Evolutionary conservation across 1,139 yeast genomes (phyloP), one percentile per base, ranked within the genome.

Genomic region (Debaryomyces fabryi): DNA sequence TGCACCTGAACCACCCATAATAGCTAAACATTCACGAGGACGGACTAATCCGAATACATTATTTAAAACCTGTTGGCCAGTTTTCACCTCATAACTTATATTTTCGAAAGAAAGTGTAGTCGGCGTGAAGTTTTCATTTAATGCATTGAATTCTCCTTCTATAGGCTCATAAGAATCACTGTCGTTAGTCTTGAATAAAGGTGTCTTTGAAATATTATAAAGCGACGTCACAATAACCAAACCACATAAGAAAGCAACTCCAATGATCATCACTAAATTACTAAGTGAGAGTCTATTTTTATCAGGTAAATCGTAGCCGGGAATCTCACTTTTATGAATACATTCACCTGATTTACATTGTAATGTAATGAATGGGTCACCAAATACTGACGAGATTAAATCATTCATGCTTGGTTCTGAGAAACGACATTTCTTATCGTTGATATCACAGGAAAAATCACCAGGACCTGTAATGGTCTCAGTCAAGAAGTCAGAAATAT

Each of bases 1-100:
- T 9, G 98, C 98, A 45, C 99, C 99, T 0, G 97, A 91, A 3
- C 97, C 97, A 39, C 99, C 99, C 96, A 93, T 89, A 34, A 93
- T 91, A 0, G 99, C 98, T 64, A 92, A 65, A 54, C 96, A 87
- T 64, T 92, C 92, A 37, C 97, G 86, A 2, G 97, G 96, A 46
- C 81, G 81, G 2, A 86, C 96, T 15, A 82, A 58, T 7, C 99
- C 99, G 58, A 81, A 84, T 1, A 88, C 77, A 33, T 77, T 74
- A 20, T 79, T 76, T 54, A 93, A 74, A 6, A 93, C 84, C 32
- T 58, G 60, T 15, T 58, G 57, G 0, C 81, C 85, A 32, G 72
- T 71, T n/a, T 61, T 62, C 5, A 89, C 86, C 1, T 73, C 64
- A 63, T 93, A 93, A 3, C 79, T 68, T 18, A 93, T 76, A 48